Evolutionary conservation across 1,284 basidiomycete species (phyloP), one percentile per base, ranked within the genome.

Genomic region (Microstroma glucosiphilum): DNA sequence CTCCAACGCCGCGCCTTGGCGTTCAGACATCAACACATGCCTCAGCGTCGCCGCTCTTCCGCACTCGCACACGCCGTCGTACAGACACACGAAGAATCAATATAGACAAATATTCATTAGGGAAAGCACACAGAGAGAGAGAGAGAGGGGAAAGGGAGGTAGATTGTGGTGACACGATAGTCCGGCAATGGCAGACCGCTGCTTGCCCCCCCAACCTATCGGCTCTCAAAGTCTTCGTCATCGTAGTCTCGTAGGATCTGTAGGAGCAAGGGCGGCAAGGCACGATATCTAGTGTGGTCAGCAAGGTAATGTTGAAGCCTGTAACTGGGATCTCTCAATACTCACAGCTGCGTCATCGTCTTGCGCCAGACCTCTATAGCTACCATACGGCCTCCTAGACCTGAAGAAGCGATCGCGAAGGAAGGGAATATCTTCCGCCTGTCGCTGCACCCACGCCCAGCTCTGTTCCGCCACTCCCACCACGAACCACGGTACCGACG

Each of bases 321-420:
- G 59, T n/a, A 26, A 17, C 40, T 2, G 41, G 6, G 8, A 40
- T 23, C 8, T 3, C 48, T 9, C 40, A 17, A 17, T 8, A 59
- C 64, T 62, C 49, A 65, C 66, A 59, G 70, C 69, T 7, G 75
- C 75, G 56, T 77, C 75, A 57, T 76, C 73, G 56, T 77, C 75
- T 23, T 71, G 69, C 30, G 70, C 70, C 9, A 77, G 64, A 53
- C 72, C 68, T 37, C 74, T 62, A 56, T 79, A 79, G 17, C 69
- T 68, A 6, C 73, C 71, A 48, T 73, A 77, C 3, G 69, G 56
- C 13, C 66, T 67, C 7, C 66, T 56, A 12, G 64, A 56, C 1
- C 69, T 53, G 17, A 49, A 15, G 25, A 68, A 1, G n/a, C 65
- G 59, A 13, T 58, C 40, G 9, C 66, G 56, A 40, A 72, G 26